Base-by-base conservation (phyloP, 176 grass and related monocot species). In the Cymbopogon citratus region DNA sequence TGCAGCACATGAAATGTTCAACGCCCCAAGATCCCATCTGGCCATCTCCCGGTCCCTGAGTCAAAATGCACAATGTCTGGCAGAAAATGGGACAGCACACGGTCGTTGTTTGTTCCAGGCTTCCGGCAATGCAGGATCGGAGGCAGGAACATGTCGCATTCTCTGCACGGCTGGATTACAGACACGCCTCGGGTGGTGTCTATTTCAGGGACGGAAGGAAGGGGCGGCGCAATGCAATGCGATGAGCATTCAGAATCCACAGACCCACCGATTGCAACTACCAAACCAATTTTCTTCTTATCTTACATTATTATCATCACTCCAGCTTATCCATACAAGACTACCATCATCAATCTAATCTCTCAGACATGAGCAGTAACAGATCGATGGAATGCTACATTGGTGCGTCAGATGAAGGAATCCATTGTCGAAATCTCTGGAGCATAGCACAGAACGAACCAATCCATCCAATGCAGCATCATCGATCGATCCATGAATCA, bases 391-490 rank as follows among this genome's bases (percentile, higher is more conserved):
- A 34, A 68, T 34, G 21, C 69, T 72, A 78, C 26, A 73, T 72
- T 59, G 21, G 24, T 56, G 49, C 34, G 25, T 26, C 74, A 69
- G 69, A 69, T 46, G 75, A 70, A 81, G 38, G 57, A 12, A 56
- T 16, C 15, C 13, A 56, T 23, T 0, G 14, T 48, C 5, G 4
- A 48, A 21, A 71, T 34, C 51, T 56, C 52, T 57, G n/a, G 0
- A 57, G 21, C 8, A 27, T 26, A 10, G 26, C 57, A 14, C 52
- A 10, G 24, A 81, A 81, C 31, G 63, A 82, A 85, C 44, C 54
- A 89, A 85, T 72, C 15, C 43, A 77, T 77, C 15, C 43, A 71
- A 85, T 85, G 69, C 69, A 45, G 75, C 4, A 74, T 10, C 61
- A 38, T 7, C 24, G 21, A 28, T 16, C 24, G 28, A 52, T 29